phyloP scores from a whole-genome alignment of 805 yeast species.

The Starmerella vaccinii region DNA sequence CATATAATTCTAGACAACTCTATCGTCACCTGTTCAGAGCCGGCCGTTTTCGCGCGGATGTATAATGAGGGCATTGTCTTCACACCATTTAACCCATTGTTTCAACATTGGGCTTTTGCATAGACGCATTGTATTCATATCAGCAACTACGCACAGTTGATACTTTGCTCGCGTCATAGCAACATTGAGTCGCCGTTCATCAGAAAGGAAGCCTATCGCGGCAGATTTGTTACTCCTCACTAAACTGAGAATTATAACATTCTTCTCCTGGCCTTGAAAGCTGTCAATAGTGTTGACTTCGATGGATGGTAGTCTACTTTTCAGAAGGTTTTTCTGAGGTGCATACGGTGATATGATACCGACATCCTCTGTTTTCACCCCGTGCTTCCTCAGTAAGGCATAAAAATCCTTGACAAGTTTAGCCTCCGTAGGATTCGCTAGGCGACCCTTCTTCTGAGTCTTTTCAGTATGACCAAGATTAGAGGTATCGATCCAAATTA shows the following conservation, averaged over 20 bases:
- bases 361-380: neutral
- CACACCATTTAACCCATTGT: neutral
- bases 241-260: slow-evolving; percentile 72
- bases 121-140: slow-evolving; percentile 27
- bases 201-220: slow-evolving; percentile 8
- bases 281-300: slow-evolving; percentile 83
- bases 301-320: slow-evolving; percentile 27
- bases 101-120: neutral
- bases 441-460: neutral
- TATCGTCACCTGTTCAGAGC: neutral
- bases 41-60: neutral
- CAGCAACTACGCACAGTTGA: slow-evolving; percentile 39
- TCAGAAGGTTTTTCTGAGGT: neutral
- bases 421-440: neutral
- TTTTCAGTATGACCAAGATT: neutral
- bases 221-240: slow-evolving; percentile 49
- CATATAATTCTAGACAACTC: no score
- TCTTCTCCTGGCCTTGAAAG: slow-evolving; percentile 80
- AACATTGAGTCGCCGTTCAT: slow-evolving; percentile 34
- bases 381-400: neutral
- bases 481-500: neutral
- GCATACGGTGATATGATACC: neutral
- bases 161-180: slow-evolving; percentile 39
- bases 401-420: neutral
- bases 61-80: neutral